Percentiles rank a stretch among this genome's conserved stretches.
Conservation (phyloP, 2,329 filamentous ascomycete species). For the Westerdykella sp. region DNA sequence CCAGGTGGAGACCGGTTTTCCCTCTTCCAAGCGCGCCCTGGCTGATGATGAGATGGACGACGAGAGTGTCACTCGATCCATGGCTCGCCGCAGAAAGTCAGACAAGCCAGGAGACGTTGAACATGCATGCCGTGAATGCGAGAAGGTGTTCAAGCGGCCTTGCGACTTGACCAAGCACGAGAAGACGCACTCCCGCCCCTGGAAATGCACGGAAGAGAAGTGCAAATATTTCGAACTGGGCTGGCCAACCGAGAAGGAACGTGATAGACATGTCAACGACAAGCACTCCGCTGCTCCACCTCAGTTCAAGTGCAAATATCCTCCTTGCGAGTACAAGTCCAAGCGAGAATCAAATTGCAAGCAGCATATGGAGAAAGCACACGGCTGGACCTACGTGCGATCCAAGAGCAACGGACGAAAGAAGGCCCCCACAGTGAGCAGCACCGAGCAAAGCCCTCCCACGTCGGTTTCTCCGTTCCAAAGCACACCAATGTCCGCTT, state of each 20-base stretch:
- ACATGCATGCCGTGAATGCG: conserved; percentile 72
- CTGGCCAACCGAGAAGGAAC: conserved; percentile 97
- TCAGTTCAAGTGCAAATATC: conserved; percentile 76
- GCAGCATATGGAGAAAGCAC: conserved; percentile 97
- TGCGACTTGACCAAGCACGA: conserved; percentile 97
- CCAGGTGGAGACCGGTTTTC: conserved; percentile 50
- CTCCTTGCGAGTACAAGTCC: conserved; percentile 84
- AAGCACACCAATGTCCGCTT: conserved; percentile 30
- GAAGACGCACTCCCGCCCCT: conserved; percentile 94
- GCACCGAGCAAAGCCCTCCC: conserved; percentile 26
- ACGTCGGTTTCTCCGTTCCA: conserved; percentile 33
- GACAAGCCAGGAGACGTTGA: conserved; percentile 77
- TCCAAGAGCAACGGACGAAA: conserved; percentile 76
- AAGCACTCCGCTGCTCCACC: conserved; percentile 78
- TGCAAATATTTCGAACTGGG: conserved; percentile 90
- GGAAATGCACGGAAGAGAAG: conserved; percentile 75
- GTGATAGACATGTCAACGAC: conserved; percentile 92
- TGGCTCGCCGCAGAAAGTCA: conserved; percentile 94
- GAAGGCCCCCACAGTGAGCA: conserved; percentile 22
- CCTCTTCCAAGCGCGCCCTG: conserved; percentile 48
- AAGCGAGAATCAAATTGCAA: conserved; percentile 97
- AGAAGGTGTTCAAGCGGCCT: conserved; percentile 89
- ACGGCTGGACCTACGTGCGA: conserved; percentile 83
- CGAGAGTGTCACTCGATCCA: conserved; percentile 78
- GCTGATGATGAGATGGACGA: conserved; percentile 66